A percentile compares a stretch with the other conserved stretches of the same genome.
Evolutionary conservation across 495 filamentous ascomycete species (phyloP).

Genomic region (Xylaria intraflava): DNA sequence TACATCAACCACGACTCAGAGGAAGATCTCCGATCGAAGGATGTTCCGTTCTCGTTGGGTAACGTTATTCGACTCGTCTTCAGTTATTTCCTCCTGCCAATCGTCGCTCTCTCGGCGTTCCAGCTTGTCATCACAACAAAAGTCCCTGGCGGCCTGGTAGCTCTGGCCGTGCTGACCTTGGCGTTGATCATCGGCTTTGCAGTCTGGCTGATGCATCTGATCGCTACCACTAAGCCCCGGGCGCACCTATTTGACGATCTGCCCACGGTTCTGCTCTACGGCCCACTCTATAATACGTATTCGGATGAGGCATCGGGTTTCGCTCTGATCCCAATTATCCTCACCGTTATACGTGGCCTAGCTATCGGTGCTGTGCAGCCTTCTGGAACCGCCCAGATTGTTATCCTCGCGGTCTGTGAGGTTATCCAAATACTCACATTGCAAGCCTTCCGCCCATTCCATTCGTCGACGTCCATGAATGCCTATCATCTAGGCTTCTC

Average conservation of each 20-base stretch:
- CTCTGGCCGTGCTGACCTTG: constrained; percentile 65
- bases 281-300: constrained; percentile 97
- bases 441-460: constrained; percentile 83
- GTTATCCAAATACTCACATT: constrained; percentile 83
- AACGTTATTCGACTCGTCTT: constrained; percentile 83
- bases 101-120: constrained; percentile 80
- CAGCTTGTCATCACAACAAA: constrained; percentile 70
- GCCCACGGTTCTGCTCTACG: constrained; percentile 80
- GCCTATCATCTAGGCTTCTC: constrained; percentile 84
- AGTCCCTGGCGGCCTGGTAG: constrained; percentile 64
- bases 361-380: constrained; percentile 89
- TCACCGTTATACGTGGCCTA: constrained; percentile 79
- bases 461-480: constrained; percentile 95
- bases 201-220: constrained; percentile 71
- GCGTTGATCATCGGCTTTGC: constrained; percentile 63
- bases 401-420: constrained; percentile 88
- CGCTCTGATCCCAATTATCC: constrained; percentile 73
- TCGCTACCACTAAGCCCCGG: constrained; percentile 72
- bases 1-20: constrained; percentile 61
- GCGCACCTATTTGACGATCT: constrained; percentile 89
- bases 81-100: constrained; percentile 84
- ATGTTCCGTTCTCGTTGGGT: constrained; percentile 85
- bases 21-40: constrained; percentile 83
- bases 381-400: constrained; percentile 85
- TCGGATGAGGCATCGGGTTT: constrained; percentile 81